Evolutionary conservation across 83 land plant species (phyloP).

Genomic region (Picea abies): DNA sequence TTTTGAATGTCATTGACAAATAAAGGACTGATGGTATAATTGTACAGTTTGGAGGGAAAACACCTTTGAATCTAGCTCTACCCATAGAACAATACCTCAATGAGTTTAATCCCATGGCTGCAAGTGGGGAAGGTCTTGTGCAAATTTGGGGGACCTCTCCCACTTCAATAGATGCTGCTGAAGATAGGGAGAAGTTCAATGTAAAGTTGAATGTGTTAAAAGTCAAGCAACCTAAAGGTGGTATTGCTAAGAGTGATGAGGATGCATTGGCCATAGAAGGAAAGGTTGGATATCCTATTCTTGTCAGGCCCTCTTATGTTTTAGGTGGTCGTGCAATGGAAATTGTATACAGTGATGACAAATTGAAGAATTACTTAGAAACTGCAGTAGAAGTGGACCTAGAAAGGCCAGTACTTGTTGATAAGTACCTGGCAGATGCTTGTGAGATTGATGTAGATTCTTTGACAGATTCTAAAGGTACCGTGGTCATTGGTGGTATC

Average conservation of each 20-base stretch:
- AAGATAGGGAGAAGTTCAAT: conserved; percentile 94
- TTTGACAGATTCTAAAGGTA: conserved; percentile 77
- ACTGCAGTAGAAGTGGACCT: conserved; percentile 97
- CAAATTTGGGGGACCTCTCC: conserved; percentile 97
- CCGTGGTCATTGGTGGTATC: conserved; percentile 98
- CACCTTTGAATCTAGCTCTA: conserved; percentile 90
- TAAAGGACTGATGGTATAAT: too few relatives aligned
- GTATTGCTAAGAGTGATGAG: conserved; percentile 94
- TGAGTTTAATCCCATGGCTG: conserved; percentile 52
- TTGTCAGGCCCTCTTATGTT: conserved; percentile 98
- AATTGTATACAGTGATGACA: conserved; percentile 91
- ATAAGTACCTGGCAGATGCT: conserved; percentile 89
- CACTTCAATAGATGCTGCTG: conserved; percentile 99
- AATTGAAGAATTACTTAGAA: conserved; percentile 77
- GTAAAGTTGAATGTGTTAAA: conserved; percentile 77
- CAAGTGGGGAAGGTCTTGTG: conserved; percentile 79
- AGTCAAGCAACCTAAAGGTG: conserved; percentile 96
- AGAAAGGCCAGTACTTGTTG: conserved; percentile 90
- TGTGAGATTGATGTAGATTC: conserved; percentile 96
- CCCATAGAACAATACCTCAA: conserved; percentile 92
- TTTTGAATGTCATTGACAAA: too few relatives aligned
- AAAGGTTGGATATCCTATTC: conserved; percentile 95
- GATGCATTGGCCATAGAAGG: conserved; percentile 90
- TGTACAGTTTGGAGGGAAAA: conserved; percentile 41
- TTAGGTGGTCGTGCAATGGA: conserved; percentile 99